Evolutionary conservation across 2,329 filamentous ascomycete genomes (phyloP), one percentile per base, ranked within the genome.

Genomic region (Sclerotinia minor): DNA sequence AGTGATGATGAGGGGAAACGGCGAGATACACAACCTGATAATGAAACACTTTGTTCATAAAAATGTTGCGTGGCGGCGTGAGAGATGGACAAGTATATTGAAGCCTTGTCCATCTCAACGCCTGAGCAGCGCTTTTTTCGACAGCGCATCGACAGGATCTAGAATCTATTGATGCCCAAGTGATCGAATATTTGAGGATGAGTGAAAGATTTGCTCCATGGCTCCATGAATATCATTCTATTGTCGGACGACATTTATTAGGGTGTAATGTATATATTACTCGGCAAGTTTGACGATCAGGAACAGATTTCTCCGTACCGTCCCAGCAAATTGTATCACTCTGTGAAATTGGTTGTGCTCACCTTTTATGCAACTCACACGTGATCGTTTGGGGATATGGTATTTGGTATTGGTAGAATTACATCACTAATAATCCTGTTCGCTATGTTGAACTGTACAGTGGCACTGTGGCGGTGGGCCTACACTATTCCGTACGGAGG

Each of bases 151-250:
- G 49, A 68, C 44, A 35, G 52, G 53, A 52, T 57, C 45, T 41
- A 50, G 59, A 63, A 63, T 63, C 70, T 70, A 68, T 73, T 76
- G 74, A 69, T 76, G 74, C 74, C 74, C 73, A 72, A 74, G 65
- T 64, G 53, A 60, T 65, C 60, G 61, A 50, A 60, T 9, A 32
- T 32, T 32, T 59, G 64, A 65, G 52, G 38, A 32, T 47, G 44
- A 64, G 49, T 64, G 58, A 64, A 64, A 53, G 41, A 67, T 29
- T 29, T 63, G 21, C 52, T 38, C 38, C 38, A 38, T 13, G 38
- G 38, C 38, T 29, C 35, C 21, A 44, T 19, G 24, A 45, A 26
- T 21, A 44, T 45, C 54, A 63, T 47, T 24, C 38, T 55, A 41
- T 61, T 26, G 64, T 69, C 35, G 50, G 57, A 69, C 65, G 32